Conservation (phyloP, 2,329 filamentous ascomycete species). For the Nothophaeocryptopus gaeumannii region DNA sequence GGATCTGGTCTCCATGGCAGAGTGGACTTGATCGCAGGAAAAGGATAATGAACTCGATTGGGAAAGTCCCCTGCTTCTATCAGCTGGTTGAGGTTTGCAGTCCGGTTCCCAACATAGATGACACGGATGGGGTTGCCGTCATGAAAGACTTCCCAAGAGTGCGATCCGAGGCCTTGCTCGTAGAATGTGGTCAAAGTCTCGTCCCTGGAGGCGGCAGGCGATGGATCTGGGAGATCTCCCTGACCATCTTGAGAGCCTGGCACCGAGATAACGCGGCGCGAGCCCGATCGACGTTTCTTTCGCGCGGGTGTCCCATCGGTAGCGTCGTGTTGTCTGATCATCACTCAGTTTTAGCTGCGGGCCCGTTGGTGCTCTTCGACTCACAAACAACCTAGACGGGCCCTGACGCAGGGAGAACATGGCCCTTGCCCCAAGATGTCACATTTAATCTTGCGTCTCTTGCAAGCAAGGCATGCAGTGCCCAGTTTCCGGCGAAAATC, state of each 20-base stretch:
- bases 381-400: slow-evolving; percentile 3
- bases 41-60: slow-evolving; percentile 10
- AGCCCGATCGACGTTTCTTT: no score
- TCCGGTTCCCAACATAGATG: slow-evolving; percentile 9
- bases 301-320: no score
- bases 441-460: slow-evolving; percentile 12
- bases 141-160: slow-evolving; percentile 10
- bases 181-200: slow-evolving; percentile 13
- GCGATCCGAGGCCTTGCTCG: slow-evolving; percentile 9
- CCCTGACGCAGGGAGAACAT: slow-evolving; percentile 6
- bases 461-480: slow-evolving; percentile 11
- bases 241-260: not conserved
- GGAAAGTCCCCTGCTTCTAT: slow-evolving; percentile 1
- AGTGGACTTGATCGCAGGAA: slow-evolving; percentile 12
- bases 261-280: no score
- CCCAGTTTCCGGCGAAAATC: slow-evolving; percentile 12
- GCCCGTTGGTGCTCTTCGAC: not conserved
- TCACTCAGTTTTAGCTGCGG: no score
- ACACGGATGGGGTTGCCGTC: slow-evolving; percentile 9
- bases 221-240: not conserved
- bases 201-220: slow-evolving; percentile 1
- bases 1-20: slow-evolving; percentile 10
- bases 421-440: slow-evolving; percentile 5
- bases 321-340: no score
- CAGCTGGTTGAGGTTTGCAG: slow-evolving; percentile 12